A percentile compares a stretch with the other conserved stretches of the same genome.
These are phyloP conservation scores for Claviceps sorghi DNA, from an alignment of 2,329 filamentous ascomycete genomes.

Conservation along the genomic window DNA sequence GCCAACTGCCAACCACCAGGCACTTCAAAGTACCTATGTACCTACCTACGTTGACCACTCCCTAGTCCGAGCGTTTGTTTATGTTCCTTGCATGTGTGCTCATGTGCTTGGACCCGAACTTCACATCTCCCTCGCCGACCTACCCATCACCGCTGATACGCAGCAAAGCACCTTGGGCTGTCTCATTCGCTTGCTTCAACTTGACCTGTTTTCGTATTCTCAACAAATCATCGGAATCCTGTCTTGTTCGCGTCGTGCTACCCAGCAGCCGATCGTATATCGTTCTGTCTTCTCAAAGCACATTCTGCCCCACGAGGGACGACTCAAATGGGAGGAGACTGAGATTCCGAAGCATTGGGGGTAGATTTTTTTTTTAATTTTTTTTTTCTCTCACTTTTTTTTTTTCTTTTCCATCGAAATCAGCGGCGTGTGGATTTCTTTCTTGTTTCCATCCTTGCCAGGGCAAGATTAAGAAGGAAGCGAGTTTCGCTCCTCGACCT, in stretches of 20 bases:
- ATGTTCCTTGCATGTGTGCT: not conserved
- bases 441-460: not conserved
- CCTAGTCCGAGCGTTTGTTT: not conserved
- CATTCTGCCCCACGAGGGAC: not conserved
- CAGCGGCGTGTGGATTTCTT: not conserved
- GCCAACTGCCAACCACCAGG: not conserved
- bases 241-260: not conserved
- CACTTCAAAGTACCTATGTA: too few relatives aligned
- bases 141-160: not conserved
- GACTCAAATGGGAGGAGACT: not conserved
- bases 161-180: not conserved
- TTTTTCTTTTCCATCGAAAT: not conserved
- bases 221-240: not conserved
- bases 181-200: slow-evolving; percentile 1
- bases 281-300: not conserved
- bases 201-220: not conserved
- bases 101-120: not conserved
- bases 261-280: not conserved
- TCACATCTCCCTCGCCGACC: not conserved
- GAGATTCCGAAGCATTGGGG: not conserved
- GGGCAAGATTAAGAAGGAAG: not conserved
- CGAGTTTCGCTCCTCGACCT: not conserved
- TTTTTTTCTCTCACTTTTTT: too few relatives aligned
- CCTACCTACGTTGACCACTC: not conserved
- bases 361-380: too few relatives aligned